These are phyloP conservation scores for Colletotrichum tropicicola DNA, from an alignment of 2,329 filamentous ascomycete genomes.

Conservation along the genomic window DNA sequence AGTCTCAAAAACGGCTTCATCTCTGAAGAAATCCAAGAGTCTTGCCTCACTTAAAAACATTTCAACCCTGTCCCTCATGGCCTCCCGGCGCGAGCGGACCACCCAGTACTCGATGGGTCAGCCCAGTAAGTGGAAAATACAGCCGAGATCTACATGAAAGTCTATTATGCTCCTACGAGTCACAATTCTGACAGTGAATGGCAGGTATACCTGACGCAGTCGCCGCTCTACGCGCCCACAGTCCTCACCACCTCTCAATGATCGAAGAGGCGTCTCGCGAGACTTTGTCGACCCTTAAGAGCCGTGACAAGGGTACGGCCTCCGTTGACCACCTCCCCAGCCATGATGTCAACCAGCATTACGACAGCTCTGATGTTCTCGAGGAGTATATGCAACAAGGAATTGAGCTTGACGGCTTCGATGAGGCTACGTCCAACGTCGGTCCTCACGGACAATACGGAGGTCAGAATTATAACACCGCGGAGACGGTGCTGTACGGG, in stretches of 20 bases:
- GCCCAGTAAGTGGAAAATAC: neutral
- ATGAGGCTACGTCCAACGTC: conserved; percentile 17
- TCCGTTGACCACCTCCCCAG: neutral
- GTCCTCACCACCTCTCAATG: conserved; percentile 24
- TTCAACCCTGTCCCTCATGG: neutral
- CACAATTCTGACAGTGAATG: neutral
- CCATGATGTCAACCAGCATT: neutral
- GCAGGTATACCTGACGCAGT: neutral
- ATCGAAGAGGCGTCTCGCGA: conserved; percentile 24
- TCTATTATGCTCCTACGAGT: neutral
- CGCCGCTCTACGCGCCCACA: neutral
- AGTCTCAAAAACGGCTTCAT: neutral
- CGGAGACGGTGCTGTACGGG: conserved; percentile 24
- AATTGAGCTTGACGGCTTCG: neutral
- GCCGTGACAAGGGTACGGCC: neutral
- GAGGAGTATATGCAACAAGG: neutral
- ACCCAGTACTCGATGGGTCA: neutral
- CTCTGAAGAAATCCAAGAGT: neutral
- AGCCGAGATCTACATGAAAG: too few relatives aligned
- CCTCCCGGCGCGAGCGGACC: neutral
- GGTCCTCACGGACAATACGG: neutral
- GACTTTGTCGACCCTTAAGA: neutral
- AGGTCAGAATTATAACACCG: neutral
- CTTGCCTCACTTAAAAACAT: neutral
- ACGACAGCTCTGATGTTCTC: neutral